Percentiles rank a stretch among this genome's conserved stretches.
Evolutionary conservation across 768 basidiomycete genomes (phyloP).

Genomic region (Amanita inopinata): DNA sequence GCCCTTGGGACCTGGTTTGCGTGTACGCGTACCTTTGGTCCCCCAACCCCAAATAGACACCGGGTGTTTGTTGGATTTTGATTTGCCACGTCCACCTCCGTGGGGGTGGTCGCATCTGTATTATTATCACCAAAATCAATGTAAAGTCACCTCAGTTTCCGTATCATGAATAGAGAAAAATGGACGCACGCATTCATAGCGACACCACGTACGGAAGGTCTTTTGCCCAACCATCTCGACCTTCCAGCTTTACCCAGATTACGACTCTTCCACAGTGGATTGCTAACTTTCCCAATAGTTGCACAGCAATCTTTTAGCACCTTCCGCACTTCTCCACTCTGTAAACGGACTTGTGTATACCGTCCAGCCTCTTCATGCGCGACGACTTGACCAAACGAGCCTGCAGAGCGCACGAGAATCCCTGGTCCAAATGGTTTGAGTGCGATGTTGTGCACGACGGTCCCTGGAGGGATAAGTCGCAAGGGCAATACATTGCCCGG

Average conservation of each 20-base stretch:
- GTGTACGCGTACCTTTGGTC: slow-evolving; percentile 86
- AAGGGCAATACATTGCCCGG: slow-evolving; percentile 91
- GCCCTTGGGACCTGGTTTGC: slow-evolving; percentile 85
- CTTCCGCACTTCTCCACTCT: slow-evolving; percentile 88
- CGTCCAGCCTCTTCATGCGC: slow-evolving; percentile 60
- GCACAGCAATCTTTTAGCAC: slow-evolving; percentile 76
- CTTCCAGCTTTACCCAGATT: slow-evolving; percentile 90
- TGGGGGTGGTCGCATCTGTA: slow-evolving; percentile 83
- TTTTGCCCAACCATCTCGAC: slow-evolving; percentile 73
- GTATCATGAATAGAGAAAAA: slow-evolving; percentile 2
- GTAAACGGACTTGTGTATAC: slow-evolving; percentile 77
- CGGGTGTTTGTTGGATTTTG: slow-evolving; percentile 92
- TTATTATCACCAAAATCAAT: neutral
- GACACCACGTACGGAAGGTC: slow-evolving; percentile 86
- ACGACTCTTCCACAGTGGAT: slow-evolving; percentile 78
- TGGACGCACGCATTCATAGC: slow-evolving; percentile 87
- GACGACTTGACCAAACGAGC: slow-evolving; percentile 75
- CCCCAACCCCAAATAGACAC: slow-evolving; percentile 90
- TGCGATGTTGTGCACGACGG: slow-evolving; percentile 79
- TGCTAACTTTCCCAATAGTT: slow-evolving; percentile 88
- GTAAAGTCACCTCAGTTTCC: too few species aligned
- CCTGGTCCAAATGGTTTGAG: slow-evolving; percentile 69
- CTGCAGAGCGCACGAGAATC: slow-evolving; percentile 83
- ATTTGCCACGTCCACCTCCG: slow-evolving; percentile 96
- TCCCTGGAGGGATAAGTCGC: slow-evolving; percentile 85